phyloP scores from a whole-genome alignment of 2,329 filamentous ascomycete species.

The Periconia digitata region DNA sequence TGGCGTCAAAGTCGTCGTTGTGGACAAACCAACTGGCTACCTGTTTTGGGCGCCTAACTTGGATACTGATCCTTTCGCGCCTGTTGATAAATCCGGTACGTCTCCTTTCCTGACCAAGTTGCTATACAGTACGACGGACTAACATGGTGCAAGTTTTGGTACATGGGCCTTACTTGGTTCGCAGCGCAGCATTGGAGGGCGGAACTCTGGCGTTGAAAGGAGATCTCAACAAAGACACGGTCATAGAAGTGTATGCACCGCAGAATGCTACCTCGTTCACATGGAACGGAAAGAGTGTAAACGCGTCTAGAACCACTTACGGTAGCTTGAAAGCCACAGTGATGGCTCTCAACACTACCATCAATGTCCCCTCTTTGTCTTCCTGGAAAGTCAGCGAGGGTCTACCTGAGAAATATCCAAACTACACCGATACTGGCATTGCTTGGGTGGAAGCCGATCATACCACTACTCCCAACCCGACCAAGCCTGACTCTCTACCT shows the following conservation, averaged over 20 bases:
- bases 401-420: constrained; percentile 50
- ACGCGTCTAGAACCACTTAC: constrained; percentile 35
- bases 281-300: constrained; percentile 42
- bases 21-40: constrained; percentile 43
- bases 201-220: constrained; percentile 36
- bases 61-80: constrained; percentile 41
- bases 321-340: constrained; percentile 40
- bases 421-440: constrained; percentile 48
- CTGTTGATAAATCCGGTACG: constrained; percentile 40
- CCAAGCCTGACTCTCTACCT: constrained; percentile 41
- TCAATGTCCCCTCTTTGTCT: constrained; percentile 45
- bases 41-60: constrained; percentile 44
- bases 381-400: constrained; percentile 53
- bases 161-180: constrained; percentile 45
- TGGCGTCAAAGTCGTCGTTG: constrained; percentile 38
- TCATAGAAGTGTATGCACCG: constrained; percentile 43
- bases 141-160: constrained; percentile 35
- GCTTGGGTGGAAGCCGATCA: constrained; percentile 49
- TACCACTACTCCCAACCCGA: constrained; percentile 40
- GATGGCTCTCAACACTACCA: constrained; percentile 22
- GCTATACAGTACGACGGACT: constrained; percentile 1
- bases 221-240: constrained; percentile 36
- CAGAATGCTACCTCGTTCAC: constrained; percentile 27
- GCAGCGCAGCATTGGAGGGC: constrained; percentile 27
- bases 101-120: neutral